Evolutionary conservation across 2,329 filamentous ascomycete genomes (phyloP), one percentile per base, ranked within the genome.

Genomic region (Colletotrichum echinochloae): DNA sequence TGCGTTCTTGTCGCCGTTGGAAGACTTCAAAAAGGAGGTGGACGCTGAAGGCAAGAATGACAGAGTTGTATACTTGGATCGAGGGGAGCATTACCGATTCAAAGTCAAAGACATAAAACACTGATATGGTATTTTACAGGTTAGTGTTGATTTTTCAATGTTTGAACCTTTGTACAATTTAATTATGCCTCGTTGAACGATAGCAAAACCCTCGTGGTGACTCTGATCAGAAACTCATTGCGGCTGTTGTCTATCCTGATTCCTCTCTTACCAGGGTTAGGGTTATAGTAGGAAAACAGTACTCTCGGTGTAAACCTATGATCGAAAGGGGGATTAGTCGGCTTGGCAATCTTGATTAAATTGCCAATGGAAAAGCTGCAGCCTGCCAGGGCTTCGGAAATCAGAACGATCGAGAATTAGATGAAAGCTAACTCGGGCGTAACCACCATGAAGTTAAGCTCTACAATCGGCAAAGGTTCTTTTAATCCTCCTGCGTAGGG

Each of bases 61-160:
- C 2, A 84, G 84, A 73, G 88, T 91, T 3, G 85, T 91, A 5
- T 90, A 90, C 81, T 76, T 91, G 66, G 88, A 91, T 74, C 80
- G 88, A 18, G 85, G 84, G 55, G 88, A 90, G 65, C 79, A 85
- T 76, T 90, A 85, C 75, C 80, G 79, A 57, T 90, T 90, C 73
- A 79, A 77, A 44, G 87, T 89, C 7, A 37, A n/a, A 56, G 35
- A 56, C 5, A 12, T 1, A 26, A 28, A 26, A 7, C 6, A 18
- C 7, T 56, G 6, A 16, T 11, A 8, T 6, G 12, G 1, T 18
- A 11, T 37, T 4, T 39, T 8, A 37, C 33, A 28, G 26, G 1
- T 9, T 6, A 23, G 0, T 5, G 20, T 2, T 30, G 6, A n/a
- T n/a, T n/a, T 11, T 20, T n/a, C 33, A 26, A 8, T 18, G 30